Base-by-base conservation (phyloP, 148 eudicot species). In the Cornus suecica region DNA sequence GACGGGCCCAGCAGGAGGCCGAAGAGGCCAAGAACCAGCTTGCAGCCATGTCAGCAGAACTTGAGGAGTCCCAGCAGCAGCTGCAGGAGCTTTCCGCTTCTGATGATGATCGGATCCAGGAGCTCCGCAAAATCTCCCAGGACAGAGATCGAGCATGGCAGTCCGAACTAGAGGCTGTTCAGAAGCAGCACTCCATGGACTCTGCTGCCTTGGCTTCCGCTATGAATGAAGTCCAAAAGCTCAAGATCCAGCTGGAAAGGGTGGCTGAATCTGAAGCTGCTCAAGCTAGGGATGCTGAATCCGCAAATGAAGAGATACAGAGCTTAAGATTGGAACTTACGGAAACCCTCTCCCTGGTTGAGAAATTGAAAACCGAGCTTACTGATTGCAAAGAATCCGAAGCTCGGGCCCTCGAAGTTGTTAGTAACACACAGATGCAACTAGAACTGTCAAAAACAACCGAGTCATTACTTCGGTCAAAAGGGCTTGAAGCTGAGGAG, bases 131-230 rank as follows among this genome's bases (percentile, higher is more conserved):
- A 70, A 80, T 91, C 77, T 91, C 98, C 24, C 94, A 94, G 69
- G 97, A 94, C 10, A 89, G 97, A 11, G 98, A 94, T 28, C 86
- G 83, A 58, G 91, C 89, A 60, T 94, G 98, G 98, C 83, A 92
- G 67, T 85, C 97, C 9, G 95, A 92, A 76, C 88, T 94, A 0
- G 95, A 94, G 70, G 90, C 95, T 42, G 72, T 90, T 54, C 93
- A 89, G 58, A 87, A 84, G 65, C 98, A 94, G 60, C 88, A 89
- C 83, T 83, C 88, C 0, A 80, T 90, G 83, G 98, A 94, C 78
- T 82, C 93, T 48, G 71, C 88, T 45, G 92, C 95, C 27, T 79
- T 94, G 64, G 81, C 93, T 25, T 83, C 94, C 52, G 87, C 94
- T 64, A 79, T 86, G 74, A 86, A 88, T 31, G 98, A 91, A 79